Conservation (phyloP, 2,329 filamentous ascomycete genomes). For the Aspergillus spinulosporus region DNA sequence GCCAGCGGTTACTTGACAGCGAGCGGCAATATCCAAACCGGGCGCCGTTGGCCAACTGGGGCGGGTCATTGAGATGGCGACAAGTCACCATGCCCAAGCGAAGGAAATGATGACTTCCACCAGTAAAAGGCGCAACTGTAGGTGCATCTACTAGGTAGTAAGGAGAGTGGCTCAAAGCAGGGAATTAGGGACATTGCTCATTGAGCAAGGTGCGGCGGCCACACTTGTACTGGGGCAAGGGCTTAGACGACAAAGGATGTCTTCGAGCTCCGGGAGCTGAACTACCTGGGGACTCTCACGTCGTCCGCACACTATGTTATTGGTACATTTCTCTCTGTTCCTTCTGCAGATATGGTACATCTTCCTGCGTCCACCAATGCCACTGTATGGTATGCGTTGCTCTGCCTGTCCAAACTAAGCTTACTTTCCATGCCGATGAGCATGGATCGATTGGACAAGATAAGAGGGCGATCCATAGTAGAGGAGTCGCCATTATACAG, state of each 20-base stretch:
- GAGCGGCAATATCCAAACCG: not conserved
- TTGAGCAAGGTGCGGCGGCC: conserved; percentile 7
- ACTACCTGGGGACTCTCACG: conserved; percentile 4
- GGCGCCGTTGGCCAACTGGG: not conserved
- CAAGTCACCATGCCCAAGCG: not conserved
- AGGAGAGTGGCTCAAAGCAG: not conserved
- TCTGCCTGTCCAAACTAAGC: conserved; percentile 13
- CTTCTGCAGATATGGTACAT: not conserved
- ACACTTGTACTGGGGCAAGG: conserved; percentile 14
- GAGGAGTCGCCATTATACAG: not conserved
- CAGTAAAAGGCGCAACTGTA: not conserved
- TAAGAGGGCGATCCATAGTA: not conserved
- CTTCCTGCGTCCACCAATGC: conserved; percentile 10
- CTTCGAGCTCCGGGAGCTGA: conserved; percentile 7
- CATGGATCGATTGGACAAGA: not conserved
- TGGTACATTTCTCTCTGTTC: conserved; percentile 4
- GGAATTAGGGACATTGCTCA: conserved; percentile 6
- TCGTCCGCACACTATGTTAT: conserved; percentile 9
- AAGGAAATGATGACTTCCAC: not conserved
- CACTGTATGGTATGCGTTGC: conserved; percentile 15
- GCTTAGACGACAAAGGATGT: not conserved
- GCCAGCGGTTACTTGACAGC: conserved; percentile 1
- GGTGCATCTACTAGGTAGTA: not conserved
- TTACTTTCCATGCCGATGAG: conserved; percentile 7
- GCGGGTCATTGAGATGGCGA: not conserved